phyloP scores from a whole-genome alignment of 805 yeast species.

The Candida coquimbonensis region DNA sequence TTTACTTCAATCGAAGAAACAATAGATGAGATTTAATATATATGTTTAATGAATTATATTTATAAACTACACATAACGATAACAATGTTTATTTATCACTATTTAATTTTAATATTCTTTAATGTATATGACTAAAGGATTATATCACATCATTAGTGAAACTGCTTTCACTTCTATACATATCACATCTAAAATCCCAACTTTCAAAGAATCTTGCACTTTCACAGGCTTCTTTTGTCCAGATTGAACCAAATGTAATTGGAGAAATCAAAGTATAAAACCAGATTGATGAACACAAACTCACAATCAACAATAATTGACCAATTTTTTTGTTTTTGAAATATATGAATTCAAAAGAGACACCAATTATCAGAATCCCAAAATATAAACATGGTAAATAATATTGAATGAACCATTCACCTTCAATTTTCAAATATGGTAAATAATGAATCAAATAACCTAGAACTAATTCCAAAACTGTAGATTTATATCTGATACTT shows the following conservation, averaged over 20 bases:
- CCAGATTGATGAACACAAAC: slow-evolving; percentile 13
- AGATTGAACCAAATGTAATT: slow-evolving; percentile 38
- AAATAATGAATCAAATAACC: slow-evolving; percentile 55
- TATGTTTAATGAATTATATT: too few species aligned
- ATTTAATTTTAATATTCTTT: too few species aligned
- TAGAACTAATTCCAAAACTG: slow-evolving; percentile 25
- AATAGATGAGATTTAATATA: background rate
- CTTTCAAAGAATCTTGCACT: slow-evolving; percentile 27
- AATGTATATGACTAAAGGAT: too few species aligned
- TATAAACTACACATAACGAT: too few species aligned
- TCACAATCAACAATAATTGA: slow-evolving; percentile 15
- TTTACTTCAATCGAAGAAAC: slow-evolving; percentile 28
- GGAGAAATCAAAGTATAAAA: slow-evolving; percentile 32
- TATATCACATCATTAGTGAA: background rate
- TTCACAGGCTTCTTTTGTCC: slow-evolving; percentile 38
- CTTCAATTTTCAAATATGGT: slow-evolving; percentile 40
- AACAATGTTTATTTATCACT: too few species aligned
- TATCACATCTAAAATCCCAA: slow-evolving; percentile 40
- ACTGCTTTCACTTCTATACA: slow-evolving; percentile 11
- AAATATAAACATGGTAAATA: slow-evolving; percentile 47
- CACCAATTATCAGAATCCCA: slow-evolving; percentile 37
- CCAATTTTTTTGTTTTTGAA: slow-evolving; percentile 26
- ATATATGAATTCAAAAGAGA: slow-evolving; percentile 36
- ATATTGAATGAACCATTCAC: slow-evolving; percentile 35
- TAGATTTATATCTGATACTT: slow-evolving; percentile 10